Conservation (phyloP, 345 rosid genomes). For the Turritis glabra region DNA sequence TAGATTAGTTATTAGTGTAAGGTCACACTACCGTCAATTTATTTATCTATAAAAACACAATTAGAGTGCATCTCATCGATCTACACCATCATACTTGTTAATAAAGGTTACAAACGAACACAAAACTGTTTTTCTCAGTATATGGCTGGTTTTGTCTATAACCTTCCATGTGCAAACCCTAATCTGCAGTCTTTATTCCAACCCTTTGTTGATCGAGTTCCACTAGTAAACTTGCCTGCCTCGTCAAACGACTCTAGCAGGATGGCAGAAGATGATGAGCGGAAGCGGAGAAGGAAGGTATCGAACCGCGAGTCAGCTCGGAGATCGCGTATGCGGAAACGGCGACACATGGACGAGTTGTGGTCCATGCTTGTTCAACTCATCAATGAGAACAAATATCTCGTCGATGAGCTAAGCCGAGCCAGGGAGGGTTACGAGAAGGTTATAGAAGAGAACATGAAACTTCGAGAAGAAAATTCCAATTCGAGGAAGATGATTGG, state of each 20-base stretch:
- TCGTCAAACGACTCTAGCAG: neutral
- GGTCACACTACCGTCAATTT: neutral
- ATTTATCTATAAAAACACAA: slow-evolving; percentile 14
- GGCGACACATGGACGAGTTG: slow-evolving; percentile 10
- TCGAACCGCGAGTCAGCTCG: slow-evolving; percentile 36
- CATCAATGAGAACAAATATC: slow-evolving; percentile 21
- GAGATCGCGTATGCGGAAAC: slow-evolving; percentile 35
- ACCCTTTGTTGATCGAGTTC: neutral
- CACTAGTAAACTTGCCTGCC: neutral
- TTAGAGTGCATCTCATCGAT: neutral
- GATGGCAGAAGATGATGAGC: slow-evolving; percentile 21
- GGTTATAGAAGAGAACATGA: slow-evolving; percentile 27
- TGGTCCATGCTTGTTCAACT: slow-evolving; percentile 30
- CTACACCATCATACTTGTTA: slow-evolving; percentile 5
- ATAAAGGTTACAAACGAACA: neutral
- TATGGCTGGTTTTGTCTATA: slow-evolving; percentile 16
- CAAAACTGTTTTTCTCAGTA: neutral
- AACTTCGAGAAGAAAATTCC: slow-evolving; percentile 21
- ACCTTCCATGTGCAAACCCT: slow-evolving; percentile 8
- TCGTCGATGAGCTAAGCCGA: slow-evolving; percentile 19
- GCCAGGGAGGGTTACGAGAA: slow-evolving; percentile 5
- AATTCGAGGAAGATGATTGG: slow-evolving; percentile 14
- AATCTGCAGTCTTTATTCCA: neutral
- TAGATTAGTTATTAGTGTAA: too few relatives aligned
- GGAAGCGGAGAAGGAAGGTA: slow-evolving; percentile 20